These are phyloP conservation scores for Candida khao-thaluensis DNA, from an alignment of 805 yeast species.

Conservation along the genomic window DNA sequence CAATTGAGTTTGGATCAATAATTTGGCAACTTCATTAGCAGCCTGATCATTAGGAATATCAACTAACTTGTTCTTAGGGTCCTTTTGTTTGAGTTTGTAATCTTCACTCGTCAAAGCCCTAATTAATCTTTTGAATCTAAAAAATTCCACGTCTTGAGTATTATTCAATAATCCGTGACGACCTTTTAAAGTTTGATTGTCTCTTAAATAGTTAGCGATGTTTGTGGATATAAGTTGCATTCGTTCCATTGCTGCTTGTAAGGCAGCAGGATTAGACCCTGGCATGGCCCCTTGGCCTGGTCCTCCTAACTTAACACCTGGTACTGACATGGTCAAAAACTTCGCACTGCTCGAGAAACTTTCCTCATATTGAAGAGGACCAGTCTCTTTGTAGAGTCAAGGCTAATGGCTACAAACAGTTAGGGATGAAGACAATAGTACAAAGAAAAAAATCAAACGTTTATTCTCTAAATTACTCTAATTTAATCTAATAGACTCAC, in stretches of 20 bases:
- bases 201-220: conserved; percentile 69
- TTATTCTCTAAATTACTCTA: no score
- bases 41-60: conserved; percentile 48
- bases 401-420: no score
- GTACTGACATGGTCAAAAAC: conserved; percentile 13
- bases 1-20: conserved; percentile 69
- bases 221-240: conserved; percentile 57
- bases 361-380: neutral
- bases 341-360: neutral
- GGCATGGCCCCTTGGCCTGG: conserved; percentile 7
- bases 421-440: no score
- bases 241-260: conserved; percentile 16
- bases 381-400: no score
- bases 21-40: conserved; percentile 62
- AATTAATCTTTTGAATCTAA: conserved; percentile 78
- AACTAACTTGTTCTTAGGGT: conserved; percentile 43
- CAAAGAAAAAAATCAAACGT: neutral
- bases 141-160: conserved; percentile 71
- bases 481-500: neutral
- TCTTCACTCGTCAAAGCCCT: conserved; percentile 76
- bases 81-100: conserved; percentile 53
- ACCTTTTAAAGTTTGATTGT: conserved; percentile 66
- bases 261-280: conserved; percentile 11
- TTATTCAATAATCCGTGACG: conserved; percentile 78
- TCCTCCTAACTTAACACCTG: conserved; percentile 16